Evolutionary conservation across 1,139 yeast genomes (phyloP), one percentile per base, ranked within the genome.

Genomic region (Petasospora fabianii): DNA sequence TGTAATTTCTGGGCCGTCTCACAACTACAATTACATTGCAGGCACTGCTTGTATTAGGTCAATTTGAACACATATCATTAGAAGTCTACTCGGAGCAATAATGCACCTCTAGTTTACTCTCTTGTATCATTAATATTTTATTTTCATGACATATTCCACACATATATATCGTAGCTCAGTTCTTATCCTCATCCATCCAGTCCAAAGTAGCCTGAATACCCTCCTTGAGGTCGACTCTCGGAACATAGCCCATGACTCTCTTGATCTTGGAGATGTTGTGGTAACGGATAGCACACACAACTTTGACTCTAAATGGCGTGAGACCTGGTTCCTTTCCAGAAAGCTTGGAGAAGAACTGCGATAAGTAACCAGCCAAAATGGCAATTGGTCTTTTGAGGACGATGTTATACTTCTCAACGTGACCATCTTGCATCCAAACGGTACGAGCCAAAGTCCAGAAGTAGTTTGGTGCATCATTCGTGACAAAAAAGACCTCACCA

Each of bases 391-490:
- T 76, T 32, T 73, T 73, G 46, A 94, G 73, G 12, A 80, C 88
- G 51, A 87, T 77, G 50, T 80, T 82, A 41, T 66, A 71, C 19
- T 73, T 72, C 48, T 84, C 94, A 39, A 84, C 73, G 56, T 82
- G 83, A 1, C 97, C 97, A 62, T 88, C 96, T 20, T 92, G 92
- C 57, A 90, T 90, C 97, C 97, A 92, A 17, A 92, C 95, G 3
- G 96, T 84, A 57, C 97, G 77, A 5, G 97, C 97, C 53, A 94
- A 71, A 5, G 97, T 87, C 97, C 98, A 94, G 63, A 94, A 94
- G 64, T 90, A 94, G 16, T 95, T 77, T 18, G 98, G 98, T 6
- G 90, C 75, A 62, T 90, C 98, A 59, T 94, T 94, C 13, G 98
- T 92, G 47, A 94, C 69, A 55, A 92, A 86, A 62, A 88, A 92